Evolutionary conservation across 169 alveolate genomes (phyloP), one percentile per base, ranked within the genome.

Genomic region (Haemoproteus tartakovskyi): DNA sequence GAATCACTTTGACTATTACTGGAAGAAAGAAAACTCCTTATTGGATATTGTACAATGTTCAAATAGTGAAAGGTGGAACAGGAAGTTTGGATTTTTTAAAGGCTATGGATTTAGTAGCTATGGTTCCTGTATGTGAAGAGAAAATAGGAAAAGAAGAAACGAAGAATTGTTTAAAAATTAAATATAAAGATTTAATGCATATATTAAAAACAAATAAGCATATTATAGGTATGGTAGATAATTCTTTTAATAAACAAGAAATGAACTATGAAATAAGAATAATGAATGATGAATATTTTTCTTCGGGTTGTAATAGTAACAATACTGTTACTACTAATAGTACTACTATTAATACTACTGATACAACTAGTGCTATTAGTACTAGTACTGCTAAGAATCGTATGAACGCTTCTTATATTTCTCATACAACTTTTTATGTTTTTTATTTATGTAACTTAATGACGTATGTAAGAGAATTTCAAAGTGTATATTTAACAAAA

Each of bases 381-480:
- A 16, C 16, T 14, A 36, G 16, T 12, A 54, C 51, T 21, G 70
- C 41, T 19, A 52, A 54, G 21, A 67, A 52, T 40, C 16, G 82
- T 22, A 54, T 67, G 56, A 67, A 67, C 24, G 37, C 56, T 54
- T 54, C 51, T 67, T 51, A 37, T 27, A 40, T 67, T 52, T 26
- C 82, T 1, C 43, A 60, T 54, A 67, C 38, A 36, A 67, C 51
- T 40, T 67, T 52, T 26, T 47, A 67, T 67, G 82, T 38, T 8
- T 67, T 54, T 33, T 43, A 54, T 40, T 38, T 67, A 22, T 67
- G 82, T 52, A 67, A 56, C 19, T 37, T 67, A 30, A 67, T 67
- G 70, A 67, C 82, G 29, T 40, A 67, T 54, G 56, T 67, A 18
- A 67, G 82, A 26, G 82, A 67, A 67, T 67, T 67, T 67, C 82